Base-by-base conservation (phyloP, 306 rosid species). In the Luffa acutangula region DNA sequence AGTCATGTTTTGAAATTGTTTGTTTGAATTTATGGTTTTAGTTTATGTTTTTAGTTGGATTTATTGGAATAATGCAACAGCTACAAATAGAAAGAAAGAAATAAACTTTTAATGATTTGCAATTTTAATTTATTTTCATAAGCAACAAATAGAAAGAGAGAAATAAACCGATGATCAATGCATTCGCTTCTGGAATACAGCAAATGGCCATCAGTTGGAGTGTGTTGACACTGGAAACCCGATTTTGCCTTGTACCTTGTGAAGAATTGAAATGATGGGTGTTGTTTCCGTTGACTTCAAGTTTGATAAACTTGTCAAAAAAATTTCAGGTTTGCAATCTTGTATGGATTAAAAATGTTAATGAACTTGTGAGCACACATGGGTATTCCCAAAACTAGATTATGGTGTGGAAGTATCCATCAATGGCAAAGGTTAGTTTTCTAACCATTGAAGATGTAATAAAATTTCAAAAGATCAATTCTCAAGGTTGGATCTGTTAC, bases 341-440 rank as follows among this genome's bases (percentile, higher is more conserved):
- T 72, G 90, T 89, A 48, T 96, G 99, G 99, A 96, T 97, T 83
- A 96, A 91, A 84, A 96, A 96, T 80, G 99, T 96, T 9, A 96
- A 96, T 80, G 99, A 93, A 81, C 65, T 96, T 74, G 99, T 96
- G 46, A 93, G 99, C 78, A 93, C 99, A 51, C 99, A 95, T 59
- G 99, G 99, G 34, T 95, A 95, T 85, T 95, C 99, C 39, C 99
- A 95, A 85, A 95, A 95, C 79, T 98, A 95, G 82, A 95, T 91
- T 39, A 95, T 93, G 98, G 96, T 93, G 84, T 93, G 99, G 99
- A 96, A 91, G 82, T 96, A 96, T 89, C 98, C 99, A 75, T 91
- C 99, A 80, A 80, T 96, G 85, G 33, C 85, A 39, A 94, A 94
- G 97, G 95, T 90, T 80, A 73, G 65, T 12, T 34, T 33, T 64